Evolutionary conservation across 2,329 filamentous ascomycete genomes (phyloP).

Genomic region (Pseudogymnoascus sp.): DNA sequence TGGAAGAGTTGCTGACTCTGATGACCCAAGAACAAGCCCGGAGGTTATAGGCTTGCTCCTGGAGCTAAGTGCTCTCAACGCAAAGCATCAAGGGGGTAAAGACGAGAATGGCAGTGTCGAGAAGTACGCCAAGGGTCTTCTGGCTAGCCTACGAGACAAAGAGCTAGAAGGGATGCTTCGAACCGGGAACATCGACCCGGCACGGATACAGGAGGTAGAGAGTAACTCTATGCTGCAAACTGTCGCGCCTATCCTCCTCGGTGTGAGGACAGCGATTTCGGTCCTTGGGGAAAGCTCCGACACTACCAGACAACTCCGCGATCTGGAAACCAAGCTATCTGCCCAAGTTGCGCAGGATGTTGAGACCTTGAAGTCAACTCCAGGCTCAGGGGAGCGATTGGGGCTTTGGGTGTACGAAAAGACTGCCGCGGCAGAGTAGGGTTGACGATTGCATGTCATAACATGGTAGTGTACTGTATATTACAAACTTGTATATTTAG

Average conservation of each 20-base stretch:
- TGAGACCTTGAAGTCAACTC: not conserved
- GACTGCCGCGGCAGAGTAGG: not conserved
- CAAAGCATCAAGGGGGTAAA: conserved; percentile 31
- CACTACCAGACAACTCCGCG: not conserved
- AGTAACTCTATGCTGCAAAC: conserved; percentile 23
- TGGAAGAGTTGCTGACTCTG: conserved; percentile 11
- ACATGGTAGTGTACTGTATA: conserved; percentile 15
- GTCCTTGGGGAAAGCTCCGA: conserved; percentile 23
- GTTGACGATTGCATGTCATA: not conserved
- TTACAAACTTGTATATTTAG: conserved; percentile 20
- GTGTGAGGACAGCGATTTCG: conserved; percentile 34
- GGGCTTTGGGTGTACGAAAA: conserved; percentile 9
- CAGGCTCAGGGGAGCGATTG: not conserved
- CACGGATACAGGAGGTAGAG: conserved; percentile 19
- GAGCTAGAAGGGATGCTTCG: conserved; percentile 3
- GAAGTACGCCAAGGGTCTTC: conserved; percentile 30
- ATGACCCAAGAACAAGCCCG: conserved; percentile 34
- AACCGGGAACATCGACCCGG: no score
- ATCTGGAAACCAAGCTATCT: not conserved
- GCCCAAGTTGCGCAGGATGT: conserved; percentile 2
- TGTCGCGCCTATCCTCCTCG: conserved; percentile 34
- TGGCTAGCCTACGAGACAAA: conserved; percentile 19
- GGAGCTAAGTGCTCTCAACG: conserved; percentile 38
- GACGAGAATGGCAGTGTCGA: conserved; percentile 36
- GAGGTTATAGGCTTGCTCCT: conserved; percentile 37